Percentiles rank a stretch among this genome's conserved stretches.
Evolutionary conservation across 2,329 filamentous ascomycete species (phyloP).

Genomic region (Diaporthe caulivora): DNA sequence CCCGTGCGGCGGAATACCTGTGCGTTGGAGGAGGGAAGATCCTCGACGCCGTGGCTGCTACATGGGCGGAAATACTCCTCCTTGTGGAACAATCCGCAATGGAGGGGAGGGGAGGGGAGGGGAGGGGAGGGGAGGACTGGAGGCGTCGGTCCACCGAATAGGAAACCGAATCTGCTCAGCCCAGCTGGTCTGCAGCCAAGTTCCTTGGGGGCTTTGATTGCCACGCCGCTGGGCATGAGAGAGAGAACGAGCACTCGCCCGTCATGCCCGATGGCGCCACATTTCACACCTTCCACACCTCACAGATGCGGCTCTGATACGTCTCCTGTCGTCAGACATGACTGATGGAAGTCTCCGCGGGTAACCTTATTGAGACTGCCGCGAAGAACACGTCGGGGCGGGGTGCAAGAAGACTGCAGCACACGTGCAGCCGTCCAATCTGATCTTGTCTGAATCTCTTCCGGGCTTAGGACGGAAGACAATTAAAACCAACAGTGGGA

Average conservation of each 20-base stretch:
- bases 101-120: neutral
- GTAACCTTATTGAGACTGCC: constrained; percentile 24
- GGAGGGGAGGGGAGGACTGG: neutral
- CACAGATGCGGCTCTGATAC: constrained; percentile 29
- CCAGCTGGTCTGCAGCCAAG: constrained; percentile 21
- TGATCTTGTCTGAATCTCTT: neutral
- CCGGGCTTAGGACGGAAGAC: neutral
- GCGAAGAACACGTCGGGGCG: neutral
- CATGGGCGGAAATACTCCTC: constrained; percentile 4
- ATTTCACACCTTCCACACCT: constrained; percentile 20
- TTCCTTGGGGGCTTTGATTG: constrained; percentile 19
- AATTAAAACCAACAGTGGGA: constrained; percentile 8
- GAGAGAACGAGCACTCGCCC: constrained; percentile 9
- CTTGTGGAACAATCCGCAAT: constrained; percentile 11
- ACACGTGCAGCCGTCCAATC: constrained; percentile 20
- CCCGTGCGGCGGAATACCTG: constrained; percentile 3
- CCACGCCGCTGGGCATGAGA: constrained; percentile 12
- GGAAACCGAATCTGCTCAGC: constrained; percentile 26
- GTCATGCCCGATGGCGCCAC: constrained; percentile 16
- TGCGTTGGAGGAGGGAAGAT: constrained; percentile 28
- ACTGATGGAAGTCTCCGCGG: constrained; percentile 23
- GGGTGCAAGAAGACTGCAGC: constrained; percentile 18
- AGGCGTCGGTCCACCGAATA: constrained; percentile 18
- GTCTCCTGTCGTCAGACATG: constrained; percentile 24
- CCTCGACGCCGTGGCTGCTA: constrained; percentile 6